phyloP scores from a whole-genome alignment of 2,329 filamentous ascomycete genomes.

The Alternaria alternata region DNA sequence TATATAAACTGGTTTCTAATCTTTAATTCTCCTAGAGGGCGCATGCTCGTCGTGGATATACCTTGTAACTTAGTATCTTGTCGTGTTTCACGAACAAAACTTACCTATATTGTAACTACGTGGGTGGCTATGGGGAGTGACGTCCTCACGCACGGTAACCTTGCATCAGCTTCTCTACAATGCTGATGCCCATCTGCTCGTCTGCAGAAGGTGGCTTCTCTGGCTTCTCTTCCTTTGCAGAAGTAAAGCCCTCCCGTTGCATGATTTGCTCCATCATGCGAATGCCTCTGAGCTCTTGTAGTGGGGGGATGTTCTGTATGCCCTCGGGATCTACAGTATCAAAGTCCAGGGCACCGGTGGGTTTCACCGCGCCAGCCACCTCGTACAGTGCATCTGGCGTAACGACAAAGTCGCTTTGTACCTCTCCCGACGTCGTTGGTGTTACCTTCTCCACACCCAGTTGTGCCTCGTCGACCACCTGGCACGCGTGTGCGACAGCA shows the following conservation, averaged over 20 bases:
- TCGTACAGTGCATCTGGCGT: slow-evolving; percentile 47
- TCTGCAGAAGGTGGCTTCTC: slow-evolving; percentile 28
- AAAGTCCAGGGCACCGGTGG: slow-evolving; percentile 51
- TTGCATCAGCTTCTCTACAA: slow-evolving; percentile 46
- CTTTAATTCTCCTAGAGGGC: background rate
- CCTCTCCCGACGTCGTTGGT: slow-evolving; percentile 49
- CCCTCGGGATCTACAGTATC: slow-evolving; percentile 48
- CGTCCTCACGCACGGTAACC: slow-evolving; percentile 26
- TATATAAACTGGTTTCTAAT: background rate
- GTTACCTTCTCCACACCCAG: slow-evolving; percentile 30
- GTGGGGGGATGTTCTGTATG: slow-evolving; percentile 49
- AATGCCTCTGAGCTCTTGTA: slow-evolving; percentile 50
- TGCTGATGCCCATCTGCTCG: slow-evolving; percentile 45
- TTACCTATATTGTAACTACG: background rate
- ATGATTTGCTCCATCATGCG: slow-evolving; percentile 48
- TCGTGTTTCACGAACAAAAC: background rate
- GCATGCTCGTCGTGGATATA: slow-evolving; percentile 43
- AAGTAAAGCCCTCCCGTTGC: slow-evolving; percentile 25
- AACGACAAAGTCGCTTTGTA: slow-evolving; percentile 53
- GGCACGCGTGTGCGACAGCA: slow-evolving; percentile 54
- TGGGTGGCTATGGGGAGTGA: background rate
- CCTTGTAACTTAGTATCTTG: slow-evolving; percentile 63
- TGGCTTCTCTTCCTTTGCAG: slow-evolving; percentile 13
- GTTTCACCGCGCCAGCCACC: slow-evolving; percentile 43
- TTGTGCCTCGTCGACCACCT: slow-evolving; percentile 49